Percentiles rank a stretch among this genome's conserved stretches.
Conservation (phyloP, 164 flowering plant genomes). For the Taxillus chinensis region DNA sequence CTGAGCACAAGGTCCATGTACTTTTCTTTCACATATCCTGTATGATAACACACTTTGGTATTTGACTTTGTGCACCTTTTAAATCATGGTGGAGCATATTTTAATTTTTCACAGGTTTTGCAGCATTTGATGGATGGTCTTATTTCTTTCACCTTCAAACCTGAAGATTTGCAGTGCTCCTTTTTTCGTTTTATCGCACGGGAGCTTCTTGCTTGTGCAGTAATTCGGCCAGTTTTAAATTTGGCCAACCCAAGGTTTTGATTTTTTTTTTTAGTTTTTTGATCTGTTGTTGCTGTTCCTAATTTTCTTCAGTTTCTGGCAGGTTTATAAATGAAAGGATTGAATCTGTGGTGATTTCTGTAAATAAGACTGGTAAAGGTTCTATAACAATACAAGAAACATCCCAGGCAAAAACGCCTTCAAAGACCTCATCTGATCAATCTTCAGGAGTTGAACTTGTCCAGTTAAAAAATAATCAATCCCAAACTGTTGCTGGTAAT, state of each 20-base stretch:
- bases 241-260: constrained; percentile 75
- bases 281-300: constrained; percentile 7
- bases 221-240: constrained; percentile 87
- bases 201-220: constrained; percentile 96
- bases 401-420: constrained; percentile 29
- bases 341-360: constrained; percentile 50
- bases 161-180: constrained; percentile 79
- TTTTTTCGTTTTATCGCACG: constrained; percentile 61
- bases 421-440: constrained; percentile 54
- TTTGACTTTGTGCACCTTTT: neutral
- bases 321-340: constrained; percentile 96
- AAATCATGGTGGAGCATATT: constrained; percentile 6
- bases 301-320: constrained; percentile 16
- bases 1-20: constrained; percentile 82
- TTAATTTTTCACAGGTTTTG: constrained; percentile 52
- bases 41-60: neutral
- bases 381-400: constrained; percentile 22
- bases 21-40: neutral
- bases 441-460: constrained; percentile 90
- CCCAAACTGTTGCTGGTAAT: constrained; percentile 18
- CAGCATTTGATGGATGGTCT: constrained; percentile 88
- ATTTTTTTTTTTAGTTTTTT: neutral
- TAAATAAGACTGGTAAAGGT: constrained; percentile 44
- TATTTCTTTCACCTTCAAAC: constrained; percentile 58
- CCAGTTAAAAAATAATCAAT: constrained; percentile 49